Evolutionary conservation across 2,329 filamentous ascomycete species (phyloP), one percentile per base, ranked within the genome.

Genomic region (Phoma sp.): DNA sequence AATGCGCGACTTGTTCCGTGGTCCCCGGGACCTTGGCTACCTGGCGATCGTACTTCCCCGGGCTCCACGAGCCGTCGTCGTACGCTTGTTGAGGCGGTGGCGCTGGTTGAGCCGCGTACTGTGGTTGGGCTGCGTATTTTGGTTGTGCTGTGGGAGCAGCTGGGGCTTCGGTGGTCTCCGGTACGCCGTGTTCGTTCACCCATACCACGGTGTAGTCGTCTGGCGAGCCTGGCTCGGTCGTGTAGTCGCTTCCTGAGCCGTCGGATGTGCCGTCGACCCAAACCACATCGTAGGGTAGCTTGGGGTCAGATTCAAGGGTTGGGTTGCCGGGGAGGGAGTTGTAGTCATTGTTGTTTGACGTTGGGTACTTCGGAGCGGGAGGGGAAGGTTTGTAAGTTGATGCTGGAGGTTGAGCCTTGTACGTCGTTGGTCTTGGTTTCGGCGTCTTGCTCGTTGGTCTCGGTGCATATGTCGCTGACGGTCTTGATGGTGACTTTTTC

Each of bases 201-300:
- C 50, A 46, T 3, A 25, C 22, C 5, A 61, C 41, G 4, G 24
- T 39, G 24, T 55, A 60, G 25, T 57, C 55, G 1, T 52, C 31
- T 0, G 62, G 62, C 12, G 60, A 46, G 3, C 55, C 60, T 2
- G 62, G 55, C 9, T 43, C 25, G 4, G 31, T 40, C 4, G 22
- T 25, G 19, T 47, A 29, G 8, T 57, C 48, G 15, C 44, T 36
- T 5, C 25, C 45, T 2, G 58, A 52, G 3, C 61, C 61, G 4
- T 60, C 36, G 1, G 53, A 6, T 4, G 51, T 61, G 24, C 62
- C 62, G 9, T 62, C 62, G 4, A 64, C 60, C 44, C 44, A 65
- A n/a, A 63, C 60, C 4, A 58, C 52, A 17, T 52, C 43, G 36
- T 61, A 65, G 4, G 56, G 55, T 15, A 43, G 39, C 3, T 45